These are phyloP conservation scores for Davidsoniella neocaledoniae DNA, from an alignment of 2,329 filamentous ascomycete species.

Conservation along the genomic window DNA sequence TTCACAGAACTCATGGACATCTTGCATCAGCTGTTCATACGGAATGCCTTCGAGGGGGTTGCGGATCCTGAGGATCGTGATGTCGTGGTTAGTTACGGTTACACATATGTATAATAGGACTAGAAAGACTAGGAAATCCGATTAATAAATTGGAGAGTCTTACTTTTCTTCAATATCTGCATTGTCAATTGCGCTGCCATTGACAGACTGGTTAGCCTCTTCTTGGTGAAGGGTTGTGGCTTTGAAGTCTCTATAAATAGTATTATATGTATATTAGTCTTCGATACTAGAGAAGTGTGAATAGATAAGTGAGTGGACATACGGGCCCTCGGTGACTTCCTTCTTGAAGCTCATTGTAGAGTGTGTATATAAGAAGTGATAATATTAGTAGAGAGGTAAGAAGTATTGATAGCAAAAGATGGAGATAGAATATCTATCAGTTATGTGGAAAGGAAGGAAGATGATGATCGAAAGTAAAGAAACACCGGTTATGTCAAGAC, in stretches of 20 bases:
- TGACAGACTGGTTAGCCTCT: neutral
- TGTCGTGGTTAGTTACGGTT: neutral
- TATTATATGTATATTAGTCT: neutral
- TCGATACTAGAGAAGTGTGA: neutral
- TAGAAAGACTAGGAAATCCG: neutral
- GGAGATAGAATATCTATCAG: no score
- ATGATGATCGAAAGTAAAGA: no score
- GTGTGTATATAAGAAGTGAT: neutral
- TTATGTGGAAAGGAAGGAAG: no score
- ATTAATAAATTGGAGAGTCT: slow-evolving; percentile 12
- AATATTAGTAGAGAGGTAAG: neutral
- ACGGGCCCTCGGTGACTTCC: neutral
- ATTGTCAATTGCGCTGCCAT: slow-evolving; percentile 15
- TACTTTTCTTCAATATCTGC: slow-evolving; percentile 28
- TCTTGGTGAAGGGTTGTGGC: slow-evolving; percentile 13
- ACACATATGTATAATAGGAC: neutral
- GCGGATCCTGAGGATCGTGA: slow-evolving; percentile 21
- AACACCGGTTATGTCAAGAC: no score
- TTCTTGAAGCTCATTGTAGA: slow-evolving; percentile 3
- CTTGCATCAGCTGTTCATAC: slow-evolving; percentile 32
- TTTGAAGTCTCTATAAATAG: slow-evolving; percentile 1
- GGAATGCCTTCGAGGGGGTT: slow-evolving; percentile 34
- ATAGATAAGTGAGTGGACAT: neutral
- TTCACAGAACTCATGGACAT: slow-evolving; percentile 35
- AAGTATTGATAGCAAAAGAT: neutral